phyloP scores from a whole-genome alignment of 2,329 filamentous ascomycete species.

The Trichoderma atrobrunneum region DNA sequence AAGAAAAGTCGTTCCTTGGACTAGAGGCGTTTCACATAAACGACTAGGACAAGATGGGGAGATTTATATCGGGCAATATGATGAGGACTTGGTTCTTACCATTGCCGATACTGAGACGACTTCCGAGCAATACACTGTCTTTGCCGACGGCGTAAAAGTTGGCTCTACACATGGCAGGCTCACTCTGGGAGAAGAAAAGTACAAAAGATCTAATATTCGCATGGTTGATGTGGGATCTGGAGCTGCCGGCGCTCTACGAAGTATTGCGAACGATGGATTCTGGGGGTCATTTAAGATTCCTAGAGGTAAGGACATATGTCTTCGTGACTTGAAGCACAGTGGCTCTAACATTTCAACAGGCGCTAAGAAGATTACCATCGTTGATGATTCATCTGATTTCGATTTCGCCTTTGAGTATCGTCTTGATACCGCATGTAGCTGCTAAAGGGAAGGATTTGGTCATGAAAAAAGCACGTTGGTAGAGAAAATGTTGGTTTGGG shows the following conservation, averaged over 20 bases:
- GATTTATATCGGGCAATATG: background rate
- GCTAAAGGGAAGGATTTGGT: background rate
- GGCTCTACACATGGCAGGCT: constrained; percentile 1
- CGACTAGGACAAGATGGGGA: background rate
- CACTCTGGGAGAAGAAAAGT: background rate
- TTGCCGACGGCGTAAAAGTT: background rate
- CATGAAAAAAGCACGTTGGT: background rate
- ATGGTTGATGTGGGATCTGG: background rate
- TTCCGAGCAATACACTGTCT: background rate
- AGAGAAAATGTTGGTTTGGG: background rate
- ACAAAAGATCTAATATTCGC: background rate
- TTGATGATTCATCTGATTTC: background rate
- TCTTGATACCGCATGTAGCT: background rate
- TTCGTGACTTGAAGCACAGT: background rate
- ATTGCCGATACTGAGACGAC: constrained; percentile 1
- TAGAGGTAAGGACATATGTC: background rate
- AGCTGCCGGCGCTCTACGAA: background rate
- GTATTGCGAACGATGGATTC: constrained; percentile 7
- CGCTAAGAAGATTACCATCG: background rate
- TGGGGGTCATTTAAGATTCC: constrained; percentile 9
- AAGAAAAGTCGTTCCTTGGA: background rate
- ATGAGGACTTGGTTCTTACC: background rate
- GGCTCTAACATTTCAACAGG: background rate
- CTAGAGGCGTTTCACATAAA: background rate
- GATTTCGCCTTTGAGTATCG: constrained; percentile 9